Base-by-base conservation (phyloP, 768 basidiomycete genomes). In the Boletus pseudopeckii region DNA sequence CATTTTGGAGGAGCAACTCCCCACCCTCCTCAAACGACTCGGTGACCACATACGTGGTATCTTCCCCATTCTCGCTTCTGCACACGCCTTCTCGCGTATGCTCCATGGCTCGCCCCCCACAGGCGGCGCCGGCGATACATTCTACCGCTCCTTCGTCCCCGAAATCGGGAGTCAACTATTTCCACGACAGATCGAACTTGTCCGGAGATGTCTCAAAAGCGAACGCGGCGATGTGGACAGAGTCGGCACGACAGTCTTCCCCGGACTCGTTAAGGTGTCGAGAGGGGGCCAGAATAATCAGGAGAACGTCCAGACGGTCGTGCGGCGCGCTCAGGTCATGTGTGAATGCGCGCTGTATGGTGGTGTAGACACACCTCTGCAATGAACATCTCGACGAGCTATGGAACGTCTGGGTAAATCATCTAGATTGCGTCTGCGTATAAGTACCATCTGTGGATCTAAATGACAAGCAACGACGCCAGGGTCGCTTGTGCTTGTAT, bases 71-170 rank as follows among this genome's bases (percentile, higher is more conserved):
- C 75, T 93, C 59, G 83, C 89, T 36, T 78, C 84, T 10, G 91
- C 88, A 0, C 86, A 89, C 67, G 69, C 79, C 20, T 93, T 93
- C 71, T 88, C 87, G 42, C 85, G 91, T 58, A 92, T 92, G 89
- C 78, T 93, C 24, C 92, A 94, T 62, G 80, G 87, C 40, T 80
- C 87, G 13, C 77, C 82, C 10, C 72, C 73, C 37, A 64, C 76
- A 1, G 48, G 51, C 0, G 74, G 80, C 13, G 64, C 68, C 13
- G 58, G 67, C 4, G 90, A 92, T 62, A 83, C 86, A 1, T 93
- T 92, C 66, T 93, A 92, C 66, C 84, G 89, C 26, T 85, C 88
- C 0, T 94, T 93, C 62, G 87, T 92, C 9, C 91, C 91, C 4
- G 91, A 93, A 63, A 71, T 93, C 17, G 88, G 84, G 5, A 85